Base-by-base conservation (phyloP, 371 early-diverging fungal species). In the Lichtheimia ramosa region DNA sequence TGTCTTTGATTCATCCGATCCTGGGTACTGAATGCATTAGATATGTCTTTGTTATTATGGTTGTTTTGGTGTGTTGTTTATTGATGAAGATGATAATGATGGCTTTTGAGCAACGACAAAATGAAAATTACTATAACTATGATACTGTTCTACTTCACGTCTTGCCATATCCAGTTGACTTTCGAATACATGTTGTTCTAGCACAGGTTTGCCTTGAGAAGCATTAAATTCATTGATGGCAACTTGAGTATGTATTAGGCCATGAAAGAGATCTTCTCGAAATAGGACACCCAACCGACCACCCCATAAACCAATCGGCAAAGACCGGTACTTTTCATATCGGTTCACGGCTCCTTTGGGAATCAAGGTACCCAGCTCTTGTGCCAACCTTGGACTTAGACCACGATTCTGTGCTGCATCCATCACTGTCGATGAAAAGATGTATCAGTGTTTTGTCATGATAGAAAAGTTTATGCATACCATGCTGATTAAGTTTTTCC, bases 241-340 rank as follows among this genome's bases (percentile, higher is more conserved):
- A 25, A 55, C 42, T 34, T 62, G 64, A 20, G 52, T 61, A 43
- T 62, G 55, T 8, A 52, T 48, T 4, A 64, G 51, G 7, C 65
- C 43, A 25, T 63, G 55, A 39, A 61, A 34, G 20, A 71, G 53
- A 49, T 71, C 71, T 5, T 71, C 71, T 28, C 64, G 56, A 51
- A 61, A 61, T 10, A 64, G 40, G 20, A 66, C 67, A 34, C 71
- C 71, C 14, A 71, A 28, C 13, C 71, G 61, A n/a, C 71, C 71
- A 21, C 71, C 71, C 71, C 71, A 71, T 12, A 62, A 16, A 4
- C 71, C 71, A 28, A 71, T 64, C 16, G 71, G 71, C 34, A 71
- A 54, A 8, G 67, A 66, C n/a, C 59, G 58, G 34, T 71, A 71
- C 25, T 64, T 65, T 58, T 70, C 63, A 20, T 42, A 40, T n/a